These are phyloP conservation scores for Silene vulgaris DNA, from an alignment of 179 eudicot genomes.

Conservation along the genomic window DNA sequence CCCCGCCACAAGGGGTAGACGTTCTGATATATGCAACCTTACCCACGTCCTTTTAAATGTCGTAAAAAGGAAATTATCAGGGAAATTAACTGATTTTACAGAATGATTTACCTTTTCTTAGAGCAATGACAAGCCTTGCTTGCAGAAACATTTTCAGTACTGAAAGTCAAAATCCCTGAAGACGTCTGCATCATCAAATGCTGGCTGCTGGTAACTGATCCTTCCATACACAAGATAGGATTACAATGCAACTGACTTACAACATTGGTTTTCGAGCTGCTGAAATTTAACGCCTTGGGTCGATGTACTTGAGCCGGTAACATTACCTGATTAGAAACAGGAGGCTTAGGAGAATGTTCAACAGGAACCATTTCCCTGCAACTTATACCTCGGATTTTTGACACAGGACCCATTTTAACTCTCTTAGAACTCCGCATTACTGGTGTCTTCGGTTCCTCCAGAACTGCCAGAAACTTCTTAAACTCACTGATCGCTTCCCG, in stretches of 20 bases:
- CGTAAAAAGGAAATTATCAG: neutral
- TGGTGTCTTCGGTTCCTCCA: slow-evolving; percentile 12
- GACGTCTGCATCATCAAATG: slow-evolving; percentile 29
- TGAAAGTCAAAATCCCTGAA: slow-evolving; percentile 35
- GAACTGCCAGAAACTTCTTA: slow-evolving; percentile 22
- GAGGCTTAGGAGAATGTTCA: neutral
- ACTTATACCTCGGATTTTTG: slow-evolving; percentile 24
- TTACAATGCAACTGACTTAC: slow-evolving; percentile 22
- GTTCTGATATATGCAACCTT: too few species aligned
- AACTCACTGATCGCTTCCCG: slow-evolving; percentile 28
- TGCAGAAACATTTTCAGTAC: slow-evolving; percentile 29
- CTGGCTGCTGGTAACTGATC: slow-evolving; percentile 28
- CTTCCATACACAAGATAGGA: slow-evolving; percentile 26
- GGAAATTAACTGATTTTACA: neutral
- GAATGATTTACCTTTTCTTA: slow-evolving; percentile 27
- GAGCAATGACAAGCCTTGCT: slow-evolving; percentile 37
- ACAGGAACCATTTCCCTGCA: slow-evolving; percentile 25
- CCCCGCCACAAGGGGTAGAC: too few species aligned
- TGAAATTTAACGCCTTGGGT: slow-evolving; percentile 23
- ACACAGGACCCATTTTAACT: slow-evolving; percentile 31
- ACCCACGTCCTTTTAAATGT: too few species aligned
- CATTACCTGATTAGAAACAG: slow-evolving; percentile 2
- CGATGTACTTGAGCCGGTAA: slow-evolving; percentile 11
- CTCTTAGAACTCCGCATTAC: slow-evolving; percentile 9
- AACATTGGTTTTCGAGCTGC: slow-evolving; percentile 8